Base-by-base conservation (phyloP, 2,329 filamentous ascomycete genomes). In the Purpureocillium takamizusanense region DNA sequence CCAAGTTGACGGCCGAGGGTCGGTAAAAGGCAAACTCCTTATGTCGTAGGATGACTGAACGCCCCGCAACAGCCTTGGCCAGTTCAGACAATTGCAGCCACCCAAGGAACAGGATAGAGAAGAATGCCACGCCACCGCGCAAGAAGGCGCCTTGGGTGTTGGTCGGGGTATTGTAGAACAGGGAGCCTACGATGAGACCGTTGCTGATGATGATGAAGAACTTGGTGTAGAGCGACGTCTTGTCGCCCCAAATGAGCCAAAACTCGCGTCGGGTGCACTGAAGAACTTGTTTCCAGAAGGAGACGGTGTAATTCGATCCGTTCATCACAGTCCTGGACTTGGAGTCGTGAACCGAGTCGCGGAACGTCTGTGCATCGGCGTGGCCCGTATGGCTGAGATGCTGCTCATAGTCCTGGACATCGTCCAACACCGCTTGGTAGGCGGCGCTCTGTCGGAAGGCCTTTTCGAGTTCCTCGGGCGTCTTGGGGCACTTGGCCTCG, bases 41-140 rank as follows among this genome's bases (percentile, higher is more conserved):
- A 36, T 73, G 69, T 2, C 67, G 59, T 11, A 57, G 58, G 13
- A 67, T 59, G 14, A 92, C 78, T 0, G 70, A 70, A 39, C 86
- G 72, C 5, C 85, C 81, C 36, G 75, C 74, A 8, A 90, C 80
- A 33, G 83, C 84, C 46, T 81, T 82, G 72, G 85, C 85, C 25
- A 89, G 67, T 57, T 92, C 85, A 1, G 80, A 76, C 35, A 94
- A 65, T 51, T 89, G 83, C 12, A 92, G 69, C 82, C 83, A 64
- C 10, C 65, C 61, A 18, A 70, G 56, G 50, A 77, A 73, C 15
- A 78, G 41, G 25, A 72, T 61, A 1, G 66, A 61, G 48, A 72
- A 72, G 55, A 72, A 72, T 32, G 66, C 46, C 7, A 61, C 57
- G 23, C 69, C 66, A 17, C 66, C 65, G 8, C 67, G 61, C 11